These are phyloP conservation scores for Talaromyces thailandensis DNA, from an alignment of 495 filamentous ascomycete genomes.

Conservation along the genomic window DNA sequence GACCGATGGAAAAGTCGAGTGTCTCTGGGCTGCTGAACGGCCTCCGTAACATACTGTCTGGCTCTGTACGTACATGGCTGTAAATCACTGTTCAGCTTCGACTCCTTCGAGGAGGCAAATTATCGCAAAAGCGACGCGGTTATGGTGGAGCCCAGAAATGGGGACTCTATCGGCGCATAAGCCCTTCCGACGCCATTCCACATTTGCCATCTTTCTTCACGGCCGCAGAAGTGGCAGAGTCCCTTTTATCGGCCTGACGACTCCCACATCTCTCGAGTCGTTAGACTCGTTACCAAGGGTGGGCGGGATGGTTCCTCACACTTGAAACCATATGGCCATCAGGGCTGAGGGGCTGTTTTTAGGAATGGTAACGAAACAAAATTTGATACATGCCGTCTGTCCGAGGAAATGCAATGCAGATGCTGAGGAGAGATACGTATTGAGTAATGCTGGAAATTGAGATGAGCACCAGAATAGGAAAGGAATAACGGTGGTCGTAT, in stretches of 20 bases:
- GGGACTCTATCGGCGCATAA: background rate
- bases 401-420: background rate
- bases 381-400: background rate
- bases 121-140: slow-evolving; percentile 1
- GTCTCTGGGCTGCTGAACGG: background rate
- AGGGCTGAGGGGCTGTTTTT: background rate
- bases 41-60: background rate
- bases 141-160: slow-evolving; percentile 1
- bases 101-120: background rate
- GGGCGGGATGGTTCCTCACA: background rate
- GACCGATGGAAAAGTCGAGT: background rate
- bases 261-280: background rate
- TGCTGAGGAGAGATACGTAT: background rate
- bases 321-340: background rate
- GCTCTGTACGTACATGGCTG: background rate
- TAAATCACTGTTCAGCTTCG: background rate
- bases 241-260: background rate
- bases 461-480: background rate
- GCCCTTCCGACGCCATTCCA: background rate
- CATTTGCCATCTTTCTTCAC: slow-evolving; percentile 1
- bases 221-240: background rate
- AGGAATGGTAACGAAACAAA: background rate
- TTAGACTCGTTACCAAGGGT: background rate
- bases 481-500: background rate
- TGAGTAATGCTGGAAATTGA: background rate